phyloP scores from a whole-genome alignment of 179 eudicot species.

The Pouteria campechiana region DNA sequence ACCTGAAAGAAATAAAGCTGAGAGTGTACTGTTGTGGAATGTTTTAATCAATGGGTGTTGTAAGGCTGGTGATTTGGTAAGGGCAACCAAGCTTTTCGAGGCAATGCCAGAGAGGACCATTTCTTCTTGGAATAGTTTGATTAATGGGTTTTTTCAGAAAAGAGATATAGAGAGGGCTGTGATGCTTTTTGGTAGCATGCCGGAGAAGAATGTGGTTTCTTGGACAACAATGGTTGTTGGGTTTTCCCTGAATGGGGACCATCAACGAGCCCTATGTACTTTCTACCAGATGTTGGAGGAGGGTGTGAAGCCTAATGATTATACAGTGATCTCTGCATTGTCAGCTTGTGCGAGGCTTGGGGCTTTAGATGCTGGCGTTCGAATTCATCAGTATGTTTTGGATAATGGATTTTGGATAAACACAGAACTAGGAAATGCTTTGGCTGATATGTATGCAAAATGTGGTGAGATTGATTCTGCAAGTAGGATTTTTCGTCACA shows the following conservation, averaged over 20 bases:
- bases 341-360: constrained; percentile 23
- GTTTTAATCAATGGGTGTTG: constrained; percentile 31
- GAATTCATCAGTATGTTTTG: constrained; percentile 9
- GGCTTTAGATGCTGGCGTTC: constrained; percentile 16
- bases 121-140: constrained; percentile 26
- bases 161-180: constrained; percentile 13
- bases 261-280: constrained; percentile 12
- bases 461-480: constrained; percentile 23
- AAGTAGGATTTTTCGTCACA: constrained; percentile 6
- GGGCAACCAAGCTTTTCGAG: constrained; percentile 21
- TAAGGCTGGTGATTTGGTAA: constrained; percentile 15
- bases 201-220: constrained; percentile 20
- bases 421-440: constrained; percentile 12
- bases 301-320: constrained; percentile 23
- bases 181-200: constrained; percentile 8
- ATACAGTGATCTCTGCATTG: constrained; percentile 19
- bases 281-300: constrained; percentile 17
- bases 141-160: constrained; percentile 19
- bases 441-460: constrained; percentile 30
- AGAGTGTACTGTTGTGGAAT: constrained; percentile 24
- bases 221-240: constrained; percentile 32
- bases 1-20: constrained; percentile 11
- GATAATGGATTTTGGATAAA: constrained; percentile 3
- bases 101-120: constrained; percentile 17
- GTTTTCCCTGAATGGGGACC: constrained; percentile 10